A percentile compares a stretch with the other conserved stretches of the same genome.
These are phyloP conservation scores for Plasmodium coatneyi DNA, from an alignment of 169 alveolate genomes.

Conservation along the genomic window DNA sequence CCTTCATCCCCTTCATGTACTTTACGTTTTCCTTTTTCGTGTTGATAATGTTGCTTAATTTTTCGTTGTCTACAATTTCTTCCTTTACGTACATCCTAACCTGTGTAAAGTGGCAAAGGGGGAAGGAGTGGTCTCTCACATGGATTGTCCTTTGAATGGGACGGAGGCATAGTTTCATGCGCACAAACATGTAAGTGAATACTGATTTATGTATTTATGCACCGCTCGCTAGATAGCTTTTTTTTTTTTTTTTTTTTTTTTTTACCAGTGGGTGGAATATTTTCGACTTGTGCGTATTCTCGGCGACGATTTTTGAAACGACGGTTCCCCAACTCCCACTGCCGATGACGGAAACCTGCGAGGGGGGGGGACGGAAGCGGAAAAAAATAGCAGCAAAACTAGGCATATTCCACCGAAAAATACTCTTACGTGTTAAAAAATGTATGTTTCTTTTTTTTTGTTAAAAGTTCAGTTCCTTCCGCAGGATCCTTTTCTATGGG, in stretches of 20 bases:
- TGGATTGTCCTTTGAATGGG: not conserved
- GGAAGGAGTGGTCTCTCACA: not conserved
- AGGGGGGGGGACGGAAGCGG: not conserved
- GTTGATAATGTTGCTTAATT: constrained; percentile 89
- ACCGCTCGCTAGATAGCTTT: not conserved
- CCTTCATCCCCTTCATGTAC: constrained; percentile 90
- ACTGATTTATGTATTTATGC: not conserved
- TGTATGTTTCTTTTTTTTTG: not conserved
- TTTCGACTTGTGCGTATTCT: constrained; percentile 76
- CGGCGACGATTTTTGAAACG: constrained; percentile 85
- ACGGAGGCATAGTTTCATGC: not conserved
- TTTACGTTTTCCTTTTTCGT: constrained; percentile 89
- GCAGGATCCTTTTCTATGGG: not conserved
- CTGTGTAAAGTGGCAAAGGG: constrained; percentile 59
- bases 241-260: constrained; percentile 8
- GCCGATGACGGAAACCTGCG: constrained; percentile 88
- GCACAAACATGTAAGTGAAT: not conserved
- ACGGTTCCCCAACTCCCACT: constrained; percentile 93
- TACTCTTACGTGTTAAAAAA: not conserved
- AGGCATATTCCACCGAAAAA: not conserved
- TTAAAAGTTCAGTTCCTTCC: not conserved
- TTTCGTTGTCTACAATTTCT: constrained; percentile 88
- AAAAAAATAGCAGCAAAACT: not conserved
- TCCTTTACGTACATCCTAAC: constrained; percentile 92
- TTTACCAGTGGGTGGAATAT: constrained; percentile 81